Base-by-base conservation (phyloP, 2,329 filamentous ascomycete species). In the Cryphonectria carpinicola region DNA sequence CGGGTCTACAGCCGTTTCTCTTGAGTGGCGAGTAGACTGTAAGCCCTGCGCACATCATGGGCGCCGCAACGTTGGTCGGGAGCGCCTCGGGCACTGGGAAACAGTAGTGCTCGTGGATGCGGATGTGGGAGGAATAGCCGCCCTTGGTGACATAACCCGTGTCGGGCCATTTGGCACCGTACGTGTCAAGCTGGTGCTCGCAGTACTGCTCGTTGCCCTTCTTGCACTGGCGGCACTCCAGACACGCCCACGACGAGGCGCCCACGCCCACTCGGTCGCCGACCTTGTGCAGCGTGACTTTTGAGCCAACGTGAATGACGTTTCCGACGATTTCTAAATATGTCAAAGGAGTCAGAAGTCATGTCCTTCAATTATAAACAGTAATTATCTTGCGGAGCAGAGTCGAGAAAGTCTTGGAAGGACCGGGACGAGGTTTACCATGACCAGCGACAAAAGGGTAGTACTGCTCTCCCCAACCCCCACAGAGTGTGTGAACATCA, bases 31-130 rank as follows among this genome's bases (percentile, higher is more conserved):
- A 92, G 83, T 90, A 97, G 71, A 90, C 89, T 4, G 94, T 97
- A 74, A 97, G 85, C 73, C 94, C 94, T 56, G 93, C 94, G 81
- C 94, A 97, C 75, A 96, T 86, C 92, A 95, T 94, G 13, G 92
- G 92, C 1, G 93, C 93, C 1, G 90, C 92, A 66, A 90, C 81
- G 69, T 82, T 80, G 74, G 85, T 87, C 13, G 84, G 76, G 62
- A 97, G 86, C 67, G 85, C 88, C 43, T 94, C 92, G 49, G 93
- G 94, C 74, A 97, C 95, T 77, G 92, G 91, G 78, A 88, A 89
- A 62, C 28, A 86, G 85, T 85, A 95, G 83, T 94, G 92, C 81
- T 95, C 91, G 81, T 95, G 92, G n/a, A 79, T 77, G 65, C 80
- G 75, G 35, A 80, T 75, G 69, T 81, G 79, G 5, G 79, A 80